Evolutionary conservation across 2,329 filamentous ascomycete species (phyloP), one percentile per base, ranked within the genome.

Genomic region (Alternaria longipes): DNA sequence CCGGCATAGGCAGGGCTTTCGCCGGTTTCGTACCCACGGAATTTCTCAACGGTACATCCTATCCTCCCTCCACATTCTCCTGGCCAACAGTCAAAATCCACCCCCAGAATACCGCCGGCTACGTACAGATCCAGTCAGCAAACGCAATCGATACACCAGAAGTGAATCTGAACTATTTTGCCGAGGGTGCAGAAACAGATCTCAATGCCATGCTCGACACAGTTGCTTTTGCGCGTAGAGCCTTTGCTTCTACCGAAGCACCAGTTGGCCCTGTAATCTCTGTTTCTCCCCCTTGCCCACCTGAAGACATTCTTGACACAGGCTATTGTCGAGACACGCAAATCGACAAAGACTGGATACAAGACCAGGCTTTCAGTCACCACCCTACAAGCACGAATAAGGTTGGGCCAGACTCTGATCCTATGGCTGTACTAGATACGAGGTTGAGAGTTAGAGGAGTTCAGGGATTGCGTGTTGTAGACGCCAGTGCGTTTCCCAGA

Each of bases 61-160:
- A 63, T 20, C 57, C 62, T 30, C 60, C 62, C 1, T 62, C 46
- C 4, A 69, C 62, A 6, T 69, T 68, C 40, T 78, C 80, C 3
- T 84, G 82, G 82, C 75, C 74, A n/a, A 81, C 84, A 0, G 80
- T 91, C 46, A 88, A 89, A 74, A 84, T 85, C 0, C 87, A 89
- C 68, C 83, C 88, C 0, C 84, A 85, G 47, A 90, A 91, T 70
- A 72, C 75, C 72, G 80, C 71, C 3, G 90, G 90, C 6, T 84
- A 82, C 1, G 87, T 92, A 5, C 82, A 77, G 9, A 83, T 92
- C 8, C 80, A 80, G 11, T 87, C 85, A 0, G 76, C 83, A 0
- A 84, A 91, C 70, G 89, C 89, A 0, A 83, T 84, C 0, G 88
- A 90, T 53, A 79, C 81, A 2, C 90, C 90, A 0, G 73, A 84